phyloP scores from a whole-genome alignment of 768 basidiomycete genomes.

The Calocybe gangraenosa region DNA sequence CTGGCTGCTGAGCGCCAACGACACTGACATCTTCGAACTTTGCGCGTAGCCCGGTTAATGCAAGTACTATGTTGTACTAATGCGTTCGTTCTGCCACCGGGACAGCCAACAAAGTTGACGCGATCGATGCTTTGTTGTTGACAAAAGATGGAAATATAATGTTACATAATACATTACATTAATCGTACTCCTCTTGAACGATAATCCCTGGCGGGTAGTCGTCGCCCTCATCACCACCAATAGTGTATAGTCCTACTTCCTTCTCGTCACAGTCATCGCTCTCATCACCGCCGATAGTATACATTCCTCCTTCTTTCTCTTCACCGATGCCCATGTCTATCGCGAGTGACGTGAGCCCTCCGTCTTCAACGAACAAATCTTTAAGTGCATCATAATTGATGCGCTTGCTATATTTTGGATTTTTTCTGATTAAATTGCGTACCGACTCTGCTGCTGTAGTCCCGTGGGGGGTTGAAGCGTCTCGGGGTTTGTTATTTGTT shows the following conservation, averaged over 20 bases:
- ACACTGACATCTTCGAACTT: constrained; percentile 44
- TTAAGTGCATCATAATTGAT: constrained; percentile 93
- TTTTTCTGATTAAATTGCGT: constrained; percentile 76
- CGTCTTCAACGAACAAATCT: constrained; percentile 61
- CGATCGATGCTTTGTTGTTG: too few relatives aligned
- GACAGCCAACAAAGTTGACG: too few relatives aligned
- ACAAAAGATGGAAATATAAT: too few relatives aligned
- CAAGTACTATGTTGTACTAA: too few relatives aligned
- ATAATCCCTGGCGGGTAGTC: constrained; percentile 29
- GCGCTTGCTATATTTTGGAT: constrained; percentile 82
- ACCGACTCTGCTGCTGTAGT: constrained; percentile 75
- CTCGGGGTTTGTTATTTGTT: constrained; percentile 57
- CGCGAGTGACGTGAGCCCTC: constrained; percentile 24
- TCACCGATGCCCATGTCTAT: constrained; percentile 30
- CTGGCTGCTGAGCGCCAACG: constrained; percentile 37
- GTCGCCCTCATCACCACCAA: constrained; percentile 37
- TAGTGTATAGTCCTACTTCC: constrained; percentile 38
- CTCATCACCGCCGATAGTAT: constrained; percentile 38
- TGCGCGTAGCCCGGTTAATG: too few relatives aligned
- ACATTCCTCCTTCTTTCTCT: constrained; percentile 40
- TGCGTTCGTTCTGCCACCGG: too few relatives aligned
- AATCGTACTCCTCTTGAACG: constrained; percentile 41
- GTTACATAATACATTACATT: too few relatives aligned
- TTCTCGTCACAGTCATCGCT: constrained; percentile 45
- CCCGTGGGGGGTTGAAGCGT: constrained; percentile 67